These are phyloP conservation scores for Rhodotorula sp. DNA, from an alignment of 1,284 basidiomycete species.

Conservation along the genomic window DNA sequence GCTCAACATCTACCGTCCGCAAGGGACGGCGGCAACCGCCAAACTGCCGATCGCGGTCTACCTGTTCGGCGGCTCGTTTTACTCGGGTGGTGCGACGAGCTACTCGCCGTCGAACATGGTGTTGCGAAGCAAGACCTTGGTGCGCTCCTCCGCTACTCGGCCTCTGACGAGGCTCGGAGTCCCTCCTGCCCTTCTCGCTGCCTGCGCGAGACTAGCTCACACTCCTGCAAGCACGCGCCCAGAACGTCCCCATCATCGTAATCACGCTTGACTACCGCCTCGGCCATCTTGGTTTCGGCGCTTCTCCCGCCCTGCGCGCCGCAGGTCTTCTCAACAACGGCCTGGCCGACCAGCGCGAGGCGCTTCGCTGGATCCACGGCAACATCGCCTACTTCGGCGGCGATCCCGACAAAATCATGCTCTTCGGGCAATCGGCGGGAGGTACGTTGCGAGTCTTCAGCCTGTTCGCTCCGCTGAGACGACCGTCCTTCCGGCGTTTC, in stretches of 20 bases:
- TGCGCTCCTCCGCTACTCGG: too few relatives aligned
- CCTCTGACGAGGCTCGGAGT: not conserved
- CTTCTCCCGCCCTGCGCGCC: not conserved
- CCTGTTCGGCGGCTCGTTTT: not conserved
- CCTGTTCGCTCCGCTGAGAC: too few relatives aligned
- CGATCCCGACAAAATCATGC: not conserved
- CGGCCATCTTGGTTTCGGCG: not conserved
- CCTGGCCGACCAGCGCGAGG: not conserved
- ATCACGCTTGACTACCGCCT: not conserved
- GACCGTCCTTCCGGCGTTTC: too few relatives aligned
- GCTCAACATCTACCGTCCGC: not conserved
- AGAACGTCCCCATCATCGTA: not conserved
- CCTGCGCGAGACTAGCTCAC: not conserved
- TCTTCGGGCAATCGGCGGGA: not conserved
- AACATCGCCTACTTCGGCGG: not conserved
- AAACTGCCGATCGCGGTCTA: not conserved
- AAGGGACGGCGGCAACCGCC: not conserved
- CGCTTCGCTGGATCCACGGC: not conserved
- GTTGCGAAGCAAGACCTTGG: not conserved
- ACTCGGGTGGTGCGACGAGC: not conserved
- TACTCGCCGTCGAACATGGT: not conserved
- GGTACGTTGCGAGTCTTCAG: not conserved
- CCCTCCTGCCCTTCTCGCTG: not conserved
- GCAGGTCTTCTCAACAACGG: not conserved
- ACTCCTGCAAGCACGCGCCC: too few relatives aligned